Percentiles rank a stretch among this genome's conserved stretches.
Evolutionary conservation across 805 yeast species (phyloP).

Genomic region (Sugiyamaella boreocaroliniensis): DNA sequence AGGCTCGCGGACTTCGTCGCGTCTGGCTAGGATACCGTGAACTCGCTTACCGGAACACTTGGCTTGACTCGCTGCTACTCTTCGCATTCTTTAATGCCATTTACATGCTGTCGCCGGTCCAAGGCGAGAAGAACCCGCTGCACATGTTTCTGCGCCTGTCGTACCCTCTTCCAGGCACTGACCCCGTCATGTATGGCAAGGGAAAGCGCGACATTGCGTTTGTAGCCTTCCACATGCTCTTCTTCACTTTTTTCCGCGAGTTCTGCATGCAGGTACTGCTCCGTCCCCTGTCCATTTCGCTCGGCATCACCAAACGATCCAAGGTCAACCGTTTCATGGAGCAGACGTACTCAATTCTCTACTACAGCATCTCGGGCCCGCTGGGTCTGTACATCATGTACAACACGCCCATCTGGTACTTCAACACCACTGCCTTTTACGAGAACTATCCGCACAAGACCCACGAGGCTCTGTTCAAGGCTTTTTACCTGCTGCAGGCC

Average conservation of each 20-base stretch:
- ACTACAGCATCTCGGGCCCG: slow-evolving; percentile 76
- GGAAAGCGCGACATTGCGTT: slow-evolving; percentile 79
- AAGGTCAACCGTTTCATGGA: slow-evolving; percentile 83
- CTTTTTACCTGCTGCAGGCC: slow-evolving; percentile 85
- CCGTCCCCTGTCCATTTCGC: slow-evolving; percentile 56
- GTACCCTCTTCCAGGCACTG: slow-evolving; percentile 54
- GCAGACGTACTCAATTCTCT: slow-evolving; percentile 78
- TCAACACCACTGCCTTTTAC: slow-evolving; percentile 78
- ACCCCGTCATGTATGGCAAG: slow-evolving; percentile 62
- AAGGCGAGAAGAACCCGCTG: slow-evolving; percentile 52
- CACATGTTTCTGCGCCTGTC: slow-evolving; percentile 60
- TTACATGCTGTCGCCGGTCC: slow-evolving; percentile 52
- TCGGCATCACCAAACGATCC: slow-evolving; percentile 45
- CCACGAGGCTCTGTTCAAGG: slow-evolving; percentile 63
- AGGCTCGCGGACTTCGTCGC: slow-evolving; percentile 25
- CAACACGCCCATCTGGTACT: slow-evolving; percentile 79
- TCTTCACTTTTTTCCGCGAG: slow-evolving; percentile 87
- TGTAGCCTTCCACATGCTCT: slow-evolving; percentile 71
- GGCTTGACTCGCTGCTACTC: slow-evolving; percentile 62
- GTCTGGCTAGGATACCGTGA: slow-evolving; percentile 54
- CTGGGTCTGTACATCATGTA: slow-evolving; percentile 86
- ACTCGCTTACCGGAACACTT: slow-evolving; percentile 49
- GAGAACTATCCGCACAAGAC: slow-evolving; percentile 74
- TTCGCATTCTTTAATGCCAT: slow-evolving; percentile 36
- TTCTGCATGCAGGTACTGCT: slow-evolving; percentile 79